Base-by-base conservation (phyloP, 768 basidiomycete genomes). In the Termitomyces sp. region DNA sequence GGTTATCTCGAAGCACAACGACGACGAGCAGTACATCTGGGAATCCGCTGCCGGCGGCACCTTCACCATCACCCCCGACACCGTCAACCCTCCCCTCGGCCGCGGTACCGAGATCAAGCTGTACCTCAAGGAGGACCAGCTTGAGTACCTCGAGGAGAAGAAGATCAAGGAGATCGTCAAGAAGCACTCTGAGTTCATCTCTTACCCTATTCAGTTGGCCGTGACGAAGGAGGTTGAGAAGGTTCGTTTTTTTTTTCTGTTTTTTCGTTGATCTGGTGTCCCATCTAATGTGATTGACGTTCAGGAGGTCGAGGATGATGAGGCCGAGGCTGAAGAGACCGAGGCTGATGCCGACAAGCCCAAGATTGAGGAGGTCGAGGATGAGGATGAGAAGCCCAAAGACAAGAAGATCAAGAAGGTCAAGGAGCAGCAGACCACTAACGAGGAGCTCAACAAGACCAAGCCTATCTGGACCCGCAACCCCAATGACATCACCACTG, bases 101-200 rank as follows among this genome's bases (percentile, higher is more conserved):
- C 95, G 97, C 72, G 96, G 97, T 77, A 88, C 91, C 51, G 92
- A 96, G 76, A 84, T 96, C 68, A 88, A 88, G 64, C 87, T 96
- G 61, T 93, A 78, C 84, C 79, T 99, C 74, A 98, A 99, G 83
- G 97, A 98, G 73, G 97, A 99, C 74, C 94, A 98, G 78, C 87
- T 91, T 62, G 97, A 98, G 76, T 98, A 98, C 80, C 85, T 98
- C 48, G 96, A 99, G 81, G 96, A 99, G 86, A 97, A 97, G 84
- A 88, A 88, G 76, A 92, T 98, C 84, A 96, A 95, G 84, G 97
- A 98, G 66, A 93, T 96, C 66, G 96, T 99, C 73, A 98, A 99
- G 86, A 98, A 98, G 83, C 96, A 99, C 84, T 98, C 96, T 69
- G 96, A 99, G 79, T 98, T 98, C 82, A 99, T 98, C 77, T 98